Base-by-base conservation (phyloP, 345 rosid genomes). In the Salix brachista region DNA sequence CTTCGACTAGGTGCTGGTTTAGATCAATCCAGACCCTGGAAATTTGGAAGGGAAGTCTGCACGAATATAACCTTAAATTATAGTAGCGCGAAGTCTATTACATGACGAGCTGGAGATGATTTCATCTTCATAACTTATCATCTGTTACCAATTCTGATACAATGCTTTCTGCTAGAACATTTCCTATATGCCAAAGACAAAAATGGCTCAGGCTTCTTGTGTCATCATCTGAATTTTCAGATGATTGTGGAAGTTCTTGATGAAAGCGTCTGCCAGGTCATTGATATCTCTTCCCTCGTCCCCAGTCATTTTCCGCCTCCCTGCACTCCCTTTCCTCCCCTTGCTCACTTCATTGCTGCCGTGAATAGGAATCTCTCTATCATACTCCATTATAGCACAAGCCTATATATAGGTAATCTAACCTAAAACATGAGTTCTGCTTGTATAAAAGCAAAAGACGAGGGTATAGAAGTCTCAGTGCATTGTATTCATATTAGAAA, bases 261-360 rank as follows among this genome's bases (percentile, higher is more conserved):
- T 75, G 82, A 81, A 84, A 73, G 68, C 67, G 62, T 81, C 77
- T 6, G 86, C 84, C 18, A 14, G 72, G 41, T 71, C 41, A 36
- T 81, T 74, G 65, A 84, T 70, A 60, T 79, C 83, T 21, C 44
- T 10, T 23, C 28, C 46, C n/a, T 54, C 32, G 1, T n/a, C 70
- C n/a, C 61, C 78, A 28, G 30, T 64, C 8, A 6, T 30, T 50
- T 18, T 10, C 48, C 9, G 4, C 32, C 36, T 75, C 62, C n/a
- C n/a, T 23, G 19, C 44, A 36, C 19, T 68, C 56, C 66, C 62
- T 65, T 66, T 21, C 60, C 48, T 76, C 25, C 25, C 8, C 74
- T 64, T 65, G 23, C 66, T 18, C 34, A 34, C 36, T 26, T 71
- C 61, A 25, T 36, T 28, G 39, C 77, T 32, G n/a, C 19, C 17